Evolutionary conservation across 163 green algal species (phyloP).

Genomic region (Chlorella variabilis): DNA sequence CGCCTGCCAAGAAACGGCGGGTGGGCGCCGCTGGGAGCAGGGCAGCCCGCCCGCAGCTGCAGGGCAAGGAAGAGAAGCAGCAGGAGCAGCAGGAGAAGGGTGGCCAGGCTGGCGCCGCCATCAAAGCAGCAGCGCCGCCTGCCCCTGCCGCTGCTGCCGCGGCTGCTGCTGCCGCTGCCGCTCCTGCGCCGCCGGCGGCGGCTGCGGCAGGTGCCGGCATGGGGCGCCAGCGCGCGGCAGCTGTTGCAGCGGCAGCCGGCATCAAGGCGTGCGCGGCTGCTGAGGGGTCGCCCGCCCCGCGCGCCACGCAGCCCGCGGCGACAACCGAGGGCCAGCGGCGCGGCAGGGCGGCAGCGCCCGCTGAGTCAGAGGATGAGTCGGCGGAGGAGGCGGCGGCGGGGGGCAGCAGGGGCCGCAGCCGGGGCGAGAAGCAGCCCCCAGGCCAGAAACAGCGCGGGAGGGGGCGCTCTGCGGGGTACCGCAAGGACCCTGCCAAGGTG

Average conservation of each 20-base stretch:
- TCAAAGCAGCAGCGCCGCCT: neutral
- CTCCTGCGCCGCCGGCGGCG: neutral
- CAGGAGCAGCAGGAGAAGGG: neutral
- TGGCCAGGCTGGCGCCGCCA: neutral
- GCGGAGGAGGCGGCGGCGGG: neutral
- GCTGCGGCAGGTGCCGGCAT: neutral
- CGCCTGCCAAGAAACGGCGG: neutral
- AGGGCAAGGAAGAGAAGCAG: neutral
- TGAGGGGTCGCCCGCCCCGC: neutral
- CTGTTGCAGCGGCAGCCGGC: neutral
- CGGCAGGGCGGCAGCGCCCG: neutral
- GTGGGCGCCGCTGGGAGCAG: neutral
- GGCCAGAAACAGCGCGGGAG: too few species aligned
- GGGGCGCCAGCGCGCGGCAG: neutral
- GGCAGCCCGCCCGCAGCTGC: neutral
- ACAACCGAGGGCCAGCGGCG: neutral
- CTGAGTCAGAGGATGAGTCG: neutral
- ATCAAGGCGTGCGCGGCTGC: constrained; percentile 23
- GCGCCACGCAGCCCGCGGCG: neutral
- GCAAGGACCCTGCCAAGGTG: constrained; percentile 31
- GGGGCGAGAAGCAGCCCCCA: neutral
- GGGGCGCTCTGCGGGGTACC: neutral
- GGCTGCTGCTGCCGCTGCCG: neutral
- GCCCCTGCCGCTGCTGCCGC: too few species aligned
- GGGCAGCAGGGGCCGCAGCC: too few species aligned